phyloP scores from a whole-genome alignment of 202 grass and related monocot genomes.

The Setaria italica region DNA sequence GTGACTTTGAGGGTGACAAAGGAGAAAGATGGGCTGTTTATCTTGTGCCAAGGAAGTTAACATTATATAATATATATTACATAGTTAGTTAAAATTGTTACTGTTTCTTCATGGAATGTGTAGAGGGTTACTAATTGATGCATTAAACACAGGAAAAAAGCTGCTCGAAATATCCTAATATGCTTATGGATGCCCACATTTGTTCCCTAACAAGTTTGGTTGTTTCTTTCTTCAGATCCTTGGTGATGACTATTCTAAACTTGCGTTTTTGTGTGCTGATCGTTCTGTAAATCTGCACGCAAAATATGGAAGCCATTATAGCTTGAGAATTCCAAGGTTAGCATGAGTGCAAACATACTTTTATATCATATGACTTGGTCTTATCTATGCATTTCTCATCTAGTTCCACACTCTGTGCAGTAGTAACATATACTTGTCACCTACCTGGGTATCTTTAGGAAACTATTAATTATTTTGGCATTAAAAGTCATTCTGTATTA shows the following conservation, averaged over 20 bases:
- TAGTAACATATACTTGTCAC: neutral
- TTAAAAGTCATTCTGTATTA: constrained; percentile 12
- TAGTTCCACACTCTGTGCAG: constrained; percentile 22
- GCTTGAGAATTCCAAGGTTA: constrained; percentile 95
- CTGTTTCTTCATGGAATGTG: too few relatives aligned
- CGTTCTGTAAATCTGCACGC: constrained; percentile 92
- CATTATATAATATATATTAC: neutral
- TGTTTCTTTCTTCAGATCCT: constrained; percentile 64
- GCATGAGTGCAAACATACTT: constrained; percentile 26
- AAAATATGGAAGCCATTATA: constrained; percentile 93
- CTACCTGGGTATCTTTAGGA: neutral
- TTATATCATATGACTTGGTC: neutral
- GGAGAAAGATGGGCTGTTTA: neutral
- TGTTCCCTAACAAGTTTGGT: constrained; percentile 25
- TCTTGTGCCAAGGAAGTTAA: constrained; percentile 9
- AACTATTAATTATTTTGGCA: neutral
- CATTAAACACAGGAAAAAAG: neutral
- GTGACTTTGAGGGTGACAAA: neutral
- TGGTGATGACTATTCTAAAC: constrained; percentile 90
- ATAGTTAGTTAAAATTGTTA: too few relatives aligned
- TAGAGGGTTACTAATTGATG: neutral
- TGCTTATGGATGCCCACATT: neutral
- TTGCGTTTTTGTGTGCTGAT: constrained; percentile 89
- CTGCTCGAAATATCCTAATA: neutral
- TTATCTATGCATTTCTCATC: constrained; percentile 13